phyloP scores from a whole-genome alignment of 169 alveolate genomes.

The Toxoplasma gondii region DNA sequence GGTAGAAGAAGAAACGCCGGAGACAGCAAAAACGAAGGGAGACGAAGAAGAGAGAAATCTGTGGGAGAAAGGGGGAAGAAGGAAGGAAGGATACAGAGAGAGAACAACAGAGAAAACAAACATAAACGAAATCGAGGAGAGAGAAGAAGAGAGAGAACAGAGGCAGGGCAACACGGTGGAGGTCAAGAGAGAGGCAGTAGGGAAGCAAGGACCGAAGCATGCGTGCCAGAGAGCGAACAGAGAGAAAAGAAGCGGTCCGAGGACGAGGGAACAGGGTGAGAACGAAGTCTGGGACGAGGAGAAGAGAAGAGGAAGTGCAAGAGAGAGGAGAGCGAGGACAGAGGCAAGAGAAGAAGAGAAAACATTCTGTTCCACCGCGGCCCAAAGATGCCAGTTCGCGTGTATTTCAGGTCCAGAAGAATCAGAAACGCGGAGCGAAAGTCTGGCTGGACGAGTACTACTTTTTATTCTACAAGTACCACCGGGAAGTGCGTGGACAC shows the following conservation, averaged over 20 bases:
- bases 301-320: background rate
- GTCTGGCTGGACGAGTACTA: conserved; percentile 72
- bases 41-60: no score
- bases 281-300: no score
- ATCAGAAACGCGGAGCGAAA: conserved; percentile 68
- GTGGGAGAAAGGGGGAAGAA: no score
- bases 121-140: background rate
- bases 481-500: conserved; percentile 52
- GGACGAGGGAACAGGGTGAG: no score
- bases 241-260: no score
- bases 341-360: no score
- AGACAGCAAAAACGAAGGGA: background rate
- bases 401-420: conserved; percentile 61
- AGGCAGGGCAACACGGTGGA: background rate
- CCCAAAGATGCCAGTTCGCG: no score
- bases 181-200: no score
- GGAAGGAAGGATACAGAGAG: background rate
- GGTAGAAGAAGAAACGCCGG: background rate
- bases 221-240: no score
- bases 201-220: no score
- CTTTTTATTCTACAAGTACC: conserved; percentile 33
- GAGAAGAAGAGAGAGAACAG: background rate
- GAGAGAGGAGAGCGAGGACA: background rate
- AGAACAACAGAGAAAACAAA: background rate
- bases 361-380: no score